Conservation (phyloP, 1,284 basidiomycete species). For the Sporisorium scitamineum region DNA sequence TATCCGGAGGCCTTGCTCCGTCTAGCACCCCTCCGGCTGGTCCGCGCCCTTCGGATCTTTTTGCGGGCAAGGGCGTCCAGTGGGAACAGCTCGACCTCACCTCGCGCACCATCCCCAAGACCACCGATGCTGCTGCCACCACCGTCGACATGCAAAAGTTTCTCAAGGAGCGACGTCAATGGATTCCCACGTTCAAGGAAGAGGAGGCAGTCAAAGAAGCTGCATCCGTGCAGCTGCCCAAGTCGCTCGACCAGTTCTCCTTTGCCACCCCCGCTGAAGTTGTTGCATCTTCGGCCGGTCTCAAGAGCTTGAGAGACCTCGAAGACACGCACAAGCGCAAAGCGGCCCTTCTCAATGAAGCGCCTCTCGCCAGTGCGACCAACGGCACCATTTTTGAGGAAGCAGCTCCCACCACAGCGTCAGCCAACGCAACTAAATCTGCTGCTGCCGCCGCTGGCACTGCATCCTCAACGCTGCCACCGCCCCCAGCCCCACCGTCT, state of each 20-base stretch:
- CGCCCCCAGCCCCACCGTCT: conserved; percentile 26
- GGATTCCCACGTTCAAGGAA: conserved; percentile 55
- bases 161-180: conserved; percentile 60
- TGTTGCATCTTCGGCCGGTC: conserved; percentile 24
- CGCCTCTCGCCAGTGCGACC: conserved; percentile 22
- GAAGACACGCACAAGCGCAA: conserved; percentile 60
- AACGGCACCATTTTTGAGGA: conserved; percentile 51
- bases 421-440: background rate
- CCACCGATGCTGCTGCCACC: conserved; percentile 24
- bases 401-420: conserved; percentile 20
- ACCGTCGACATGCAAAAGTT: conserved; percentile 56
- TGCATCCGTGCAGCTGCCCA: conserved; percentile 20
- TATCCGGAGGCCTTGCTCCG: conserved; percentile 21
- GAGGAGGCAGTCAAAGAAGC: conserved; percentile 27
- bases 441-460: conserved; percentile 3
- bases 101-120: conserved; percentile 28
- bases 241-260: conserved; percentile 38
- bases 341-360: conserved; percentile 31
- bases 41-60: conserved; percentile 57
- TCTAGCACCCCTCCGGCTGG: conserved; percentile 6
- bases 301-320: conserved; percentile 56
- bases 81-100: conserved; percentile 60
- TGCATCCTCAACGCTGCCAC: conserved; percentile 18
- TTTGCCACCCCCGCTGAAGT: conserved; percentile 26
- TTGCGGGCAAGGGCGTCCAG: conserved; percentile 61